Evolutionary conservation across 768 basidiomycete genomes (phyloP).

Genomic region (Kondoa subrosea): DNA sequence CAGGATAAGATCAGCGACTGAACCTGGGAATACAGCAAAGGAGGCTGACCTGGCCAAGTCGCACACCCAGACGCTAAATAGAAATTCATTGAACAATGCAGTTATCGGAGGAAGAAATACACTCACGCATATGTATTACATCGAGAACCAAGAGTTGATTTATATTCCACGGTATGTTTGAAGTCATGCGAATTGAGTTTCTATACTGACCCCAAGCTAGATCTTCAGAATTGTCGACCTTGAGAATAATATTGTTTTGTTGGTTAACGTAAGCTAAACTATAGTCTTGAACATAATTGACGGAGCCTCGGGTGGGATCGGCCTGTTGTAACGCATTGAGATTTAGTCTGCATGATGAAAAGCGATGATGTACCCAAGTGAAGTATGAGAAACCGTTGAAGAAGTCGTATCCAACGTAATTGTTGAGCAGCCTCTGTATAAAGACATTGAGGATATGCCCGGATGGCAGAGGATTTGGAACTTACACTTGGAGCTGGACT

Average conservation of each 20-base stretch:
- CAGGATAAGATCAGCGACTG: not conserved
- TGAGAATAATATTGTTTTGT: constrained; percentile 18
- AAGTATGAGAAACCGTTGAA: not conserved
- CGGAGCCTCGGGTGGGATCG: not conserved
- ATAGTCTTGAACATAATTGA: not conserved
- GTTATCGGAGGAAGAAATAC: too few species aligned
- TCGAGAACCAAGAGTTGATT: constrained; percentile 26
- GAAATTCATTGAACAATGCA: too few species aligned
- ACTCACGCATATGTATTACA: constrained; percentile 27
- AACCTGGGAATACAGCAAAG: not conserved
- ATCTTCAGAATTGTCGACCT: constrained; percentile 22
- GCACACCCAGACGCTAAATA: not conserved
- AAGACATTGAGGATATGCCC: too few species aligned
- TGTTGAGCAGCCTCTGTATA: not conserved
- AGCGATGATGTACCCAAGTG: not conserved
- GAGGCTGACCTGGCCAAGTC: not conserved
- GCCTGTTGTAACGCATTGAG: too few species aligned
- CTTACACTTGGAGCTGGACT: too few species aligned
- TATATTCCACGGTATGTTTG: constrained; percentile 18
- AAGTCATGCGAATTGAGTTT: constrained; percentile 27
- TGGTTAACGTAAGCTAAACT: not conserved
- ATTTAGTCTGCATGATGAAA: too few species aligned
- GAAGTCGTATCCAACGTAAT: not conserved
- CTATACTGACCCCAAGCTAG: constrained; percentile 24
- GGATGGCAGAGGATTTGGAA: too few species aligned